These are phyloP conservation scores for Fusarium devonianum DNA, from an alignment of 2,329 filamentous ascomycete species.

Conservation along the genomic window DNA sequence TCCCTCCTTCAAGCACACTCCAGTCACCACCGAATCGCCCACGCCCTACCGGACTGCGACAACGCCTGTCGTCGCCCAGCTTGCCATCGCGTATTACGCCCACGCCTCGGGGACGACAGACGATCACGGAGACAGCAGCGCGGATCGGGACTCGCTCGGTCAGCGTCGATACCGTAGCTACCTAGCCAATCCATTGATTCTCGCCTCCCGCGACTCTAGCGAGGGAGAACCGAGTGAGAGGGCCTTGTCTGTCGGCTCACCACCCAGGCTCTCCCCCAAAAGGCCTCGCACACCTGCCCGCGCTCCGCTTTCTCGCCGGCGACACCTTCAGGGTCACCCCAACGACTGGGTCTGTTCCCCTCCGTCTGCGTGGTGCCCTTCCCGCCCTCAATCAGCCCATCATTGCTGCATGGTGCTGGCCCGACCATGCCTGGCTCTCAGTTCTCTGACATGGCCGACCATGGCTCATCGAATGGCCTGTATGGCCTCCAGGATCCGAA, in stretches of 20 bases:
- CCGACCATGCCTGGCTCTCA: slow-evolving; percentile 41
- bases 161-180: slow-evolving; percentile 10
- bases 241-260: slow-evolving; percentile 24
- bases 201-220: slow-evolving; percentile 8
- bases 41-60: no score
- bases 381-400: slow-evolving; percentile 41
- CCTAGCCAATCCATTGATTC: slow-evolving; percentile 12
- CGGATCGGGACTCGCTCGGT: not conserved
- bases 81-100: slow-evolving; percentile 16
- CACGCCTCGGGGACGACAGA: slow-evolving; percentile 6
- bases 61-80: slow-evolving; percentile 6
- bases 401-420: slow-evolving; percentile 41
- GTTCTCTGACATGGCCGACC: slow-evolving; percentile 49
- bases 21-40: slow-evolving; percentile 7
- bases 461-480: slow-evolving; percentile 50
- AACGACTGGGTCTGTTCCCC: slow-evolving; percentile 25
- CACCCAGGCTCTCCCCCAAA: slow-evolving; percentile 31
- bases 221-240: slow-evolving; percentile 12
- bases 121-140: slow-evolving; percentile 12
- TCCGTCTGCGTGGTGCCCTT: slow-evolving; percentile 29
- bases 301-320: slow-evolving; percentile 14
- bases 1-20: slow-evolving; percentile 1
- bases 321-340: slow-evolving; percentile 34
- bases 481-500: slow-evolving; percentile 55
- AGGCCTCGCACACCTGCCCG: slow-evolving; percentile 28